These are phyloP conservation scores for Pharnaceum exiguum DNA, from an alignment of 148 eudicot species.

Conservation along the genomic window DNA sequence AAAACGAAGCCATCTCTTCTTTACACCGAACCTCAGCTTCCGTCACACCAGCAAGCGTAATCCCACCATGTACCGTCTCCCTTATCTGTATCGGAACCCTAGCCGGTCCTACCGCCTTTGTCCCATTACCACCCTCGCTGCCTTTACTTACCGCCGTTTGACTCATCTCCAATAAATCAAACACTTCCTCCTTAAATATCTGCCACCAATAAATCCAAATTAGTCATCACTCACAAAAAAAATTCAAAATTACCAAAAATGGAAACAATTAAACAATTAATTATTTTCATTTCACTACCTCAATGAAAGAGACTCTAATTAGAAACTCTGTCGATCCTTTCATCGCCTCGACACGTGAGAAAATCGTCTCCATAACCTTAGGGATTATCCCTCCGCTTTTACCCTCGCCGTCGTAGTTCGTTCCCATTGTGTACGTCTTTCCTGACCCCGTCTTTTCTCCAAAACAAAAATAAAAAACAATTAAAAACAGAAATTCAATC, in stretches of 20 bases:
- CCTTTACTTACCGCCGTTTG: slow-evolving; percentile 32
- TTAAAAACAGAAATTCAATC: neutral
- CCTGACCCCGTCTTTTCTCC: slow-evolving; percentile 81
- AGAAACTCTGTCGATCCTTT: slow-evolving; percentile 59
- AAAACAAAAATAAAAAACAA: neutral
- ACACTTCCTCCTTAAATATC: slow-evolving; percentile 98
- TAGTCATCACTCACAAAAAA: neutral
- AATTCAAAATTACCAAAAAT: neutral
- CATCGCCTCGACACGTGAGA: slow-evolving; percentile 49
- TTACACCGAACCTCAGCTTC: slow-evolving; percentile 84
- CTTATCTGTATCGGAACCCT: slow-evolving; percentile 92
- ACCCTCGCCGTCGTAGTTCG: slow-evolving; percentile 73
- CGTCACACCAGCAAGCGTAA: slow-evolving; percentile 88
- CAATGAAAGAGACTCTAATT: slow-evolving; percentile 86
- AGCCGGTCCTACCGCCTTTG: slow-evolving; percentile 48
- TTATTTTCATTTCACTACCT: slow-evolving; percentile 35
- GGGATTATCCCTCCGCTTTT: slow-evolving; percentile 66
- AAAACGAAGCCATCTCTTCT: slow-evolving; percentile 81
- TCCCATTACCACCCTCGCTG: slow-evolving; percentile 38
- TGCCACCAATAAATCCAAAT: slow-evolving; percentile 21
- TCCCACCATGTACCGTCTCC: slow-evolving; percentile 80
- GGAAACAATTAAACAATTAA: neutral
- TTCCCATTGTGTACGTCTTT: slow-evolving; percentile 97
- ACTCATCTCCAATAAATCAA: slow-evolving; percentile 72
- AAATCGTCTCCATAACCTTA: slow-evolving; percentile 79